These are phyloP conservation scores for Orbilia blumenaviensis DNA, from an alignment of 2,329 filamentous ascomycete species.

Conservation along the genomic window DNA sequence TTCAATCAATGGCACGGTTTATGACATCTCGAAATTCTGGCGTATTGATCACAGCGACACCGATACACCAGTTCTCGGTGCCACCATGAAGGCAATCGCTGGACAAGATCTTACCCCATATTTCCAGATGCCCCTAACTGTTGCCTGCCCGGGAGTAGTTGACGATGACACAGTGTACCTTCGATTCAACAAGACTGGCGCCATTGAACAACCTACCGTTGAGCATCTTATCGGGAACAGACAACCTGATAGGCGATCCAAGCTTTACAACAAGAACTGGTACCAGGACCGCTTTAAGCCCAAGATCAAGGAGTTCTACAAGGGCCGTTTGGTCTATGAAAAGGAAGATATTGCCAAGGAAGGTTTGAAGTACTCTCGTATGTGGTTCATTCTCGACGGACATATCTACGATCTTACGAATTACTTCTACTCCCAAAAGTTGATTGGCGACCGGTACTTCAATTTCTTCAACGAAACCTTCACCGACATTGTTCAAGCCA, in stretches of 20 bases:
- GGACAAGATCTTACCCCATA: conserved; percentile 84
- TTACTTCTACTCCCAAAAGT: conserved; percentile 72
- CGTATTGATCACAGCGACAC: conserved; percentile 81
- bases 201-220: conserved; percentile 65
- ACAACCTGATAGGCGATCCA: conserved; percentile 68
- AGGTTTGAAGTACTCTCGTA: conserved; percentile 73
- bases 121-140: conserved; percentile 78
- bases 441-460: conserved; percentile 64
- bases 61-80: conserved; percentile 69
- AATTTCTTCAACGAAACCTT: conserved; percentile 77
- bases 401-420: conserved; percentile 88
- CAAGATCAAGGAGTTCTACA: conserved; percentile 83
- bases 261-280: conserved; percentile 74
- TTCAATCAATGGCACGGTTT: conserved; percentile 85
- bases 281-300: conserved; percentile 79
- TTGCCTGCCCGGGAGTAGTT: conserved; percentile 79
- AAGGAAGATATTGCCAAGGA: conserved; percentile 69
- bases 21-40: conserved; percentile 90
- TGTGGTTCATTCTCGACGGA: conserved; percentile 81
- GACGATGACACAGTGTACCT: conserved; percentile 68
- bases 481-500: conserved; percentile 73
- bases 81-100: conserved; percentile 78
- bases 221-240: conserved; percentile 75
- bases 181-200: conserved; percentile 70
- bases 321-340: conserved; percentile 83